Evolutionary conservation across 1,139 yeast species (phyloP).

Genomic region (Geotrichum citri-aurantii): DNA sequence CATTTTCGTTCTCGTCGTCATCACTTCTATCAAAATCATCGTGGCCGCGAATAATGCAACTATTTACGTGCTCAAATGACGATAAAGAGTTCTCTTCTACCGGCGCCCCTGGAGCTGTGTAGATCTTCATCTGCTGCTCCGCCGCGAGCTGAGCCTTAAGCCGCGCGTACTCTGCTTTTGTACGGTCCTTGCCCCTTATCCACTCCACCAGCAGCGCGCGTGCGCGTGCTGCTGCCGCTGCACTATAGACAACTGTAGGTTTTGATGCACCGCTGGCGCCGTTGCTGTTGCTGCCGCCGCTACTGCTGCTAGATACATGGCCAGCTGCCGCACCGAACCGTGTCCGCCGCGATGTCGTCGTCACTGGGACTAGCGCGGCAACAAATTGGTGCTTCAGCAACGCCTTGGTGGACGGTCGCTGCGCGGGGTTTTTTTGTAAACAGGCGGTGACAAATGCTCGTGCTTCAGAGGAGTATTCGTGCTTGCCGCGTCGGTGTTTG

Average conservation of each 20-base stretch:
- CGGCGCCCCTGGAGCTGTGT: too few species aligned
- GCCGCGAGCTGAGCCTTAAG: neutral
- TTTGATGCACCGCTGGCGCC: neutral
- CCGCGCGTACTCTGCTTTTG: neutral
- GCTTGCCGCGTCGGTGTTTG: conserved; percentile 19
- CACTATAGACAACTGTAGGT: too few species aligned
- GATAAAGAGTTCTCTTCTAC: neutral
- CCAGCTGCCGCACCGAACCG: neutral
- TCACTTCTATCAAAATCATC: neutral
- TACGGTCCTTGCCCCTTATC: neutral
- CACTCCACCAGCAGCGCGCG: neutral
- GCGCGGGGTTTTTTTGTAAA: conserved; percentile 50
- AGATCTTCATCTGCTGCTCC: neutral
- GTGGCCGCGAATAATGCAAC: neutral
- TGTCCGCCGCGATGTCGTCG: neutral
- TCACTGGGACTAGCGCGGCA: neutral
- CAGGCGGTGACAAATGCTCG: conserved; percentile 59
- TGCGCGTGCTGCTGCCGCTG: neutral
- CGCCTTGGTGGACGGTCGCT: conserved; percentile 36
- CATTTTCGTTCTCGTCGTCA: neutral
- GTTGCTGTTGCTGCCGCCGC: conserved; percentile 3
- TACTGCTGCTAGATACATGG: neutral
- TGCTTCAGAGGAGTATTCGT: conserved; percentile 44
- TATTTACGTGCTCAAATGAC: too few species aligned
- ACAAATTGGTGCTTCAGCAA: conserved; percentile 18